Evolutionary conservation across 1,284 basidiomycete species (phyloP), one percentile per base, ranked within the genome.

Genomic region (Ganoderma sinense): DNA sequence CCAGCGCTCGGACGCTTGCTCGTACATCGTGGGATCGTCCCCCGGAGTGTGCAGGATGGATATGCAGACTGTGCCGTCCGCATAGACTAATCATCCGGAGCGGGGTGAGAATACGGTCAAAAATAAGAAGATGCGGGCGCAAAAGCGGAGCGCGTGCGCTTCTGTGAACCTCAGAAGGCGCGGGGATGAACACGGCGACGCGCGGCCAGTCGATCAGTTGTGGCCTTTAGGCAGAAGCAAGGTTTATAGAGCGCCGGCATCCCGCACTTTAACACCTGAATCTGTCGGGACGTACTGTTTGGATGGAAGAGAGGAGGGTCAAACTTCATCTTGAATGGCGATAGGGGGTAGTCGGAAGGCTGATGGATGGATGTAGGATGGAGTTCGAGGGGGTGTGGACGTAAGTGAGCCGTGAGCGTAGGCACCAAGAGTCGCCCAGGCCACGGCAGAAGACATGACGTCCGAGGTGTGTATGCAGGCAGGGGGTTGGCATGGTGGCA

Each of bases 271-370:
- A 41, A 26, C 39, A 43, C 2, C 59, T 18, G 20, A 39, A 59
- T 23, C 56, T 59, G 51, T 63, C 65, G 69, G 31, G 63, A 81
- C 93, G 82, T 78, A 97, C 97, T 94, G 81, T 99, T 99, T 18
- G 98, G 98, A 82, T 99, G 98, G 81, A 99, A 94, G 70, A 99
- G 82, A 5, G 98, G 97, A 13, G 97, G 97, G 64, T 98, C 97
- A 78, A 99, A 99, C 77, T 91, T 95, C 97, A 99, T 99, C 82
- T 96, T 97, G 90, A 98, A 98, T 39, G 97, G 97, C 65, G 94
- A 97, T 77, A 98, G 84, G 43, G 97, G 97, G 82, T 98, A 98
- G 80, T 98, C 97, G 62, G 88, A 81, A 0, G 97, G 97, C 95
- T 97, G 74, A 45, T 64, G 66, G 74, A 45, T 64, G 66, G 36